Base-by-base conservation (phyloP, 2,329 filamentous ascomycete genomes). In the Chaetomium sp. region DNA sequence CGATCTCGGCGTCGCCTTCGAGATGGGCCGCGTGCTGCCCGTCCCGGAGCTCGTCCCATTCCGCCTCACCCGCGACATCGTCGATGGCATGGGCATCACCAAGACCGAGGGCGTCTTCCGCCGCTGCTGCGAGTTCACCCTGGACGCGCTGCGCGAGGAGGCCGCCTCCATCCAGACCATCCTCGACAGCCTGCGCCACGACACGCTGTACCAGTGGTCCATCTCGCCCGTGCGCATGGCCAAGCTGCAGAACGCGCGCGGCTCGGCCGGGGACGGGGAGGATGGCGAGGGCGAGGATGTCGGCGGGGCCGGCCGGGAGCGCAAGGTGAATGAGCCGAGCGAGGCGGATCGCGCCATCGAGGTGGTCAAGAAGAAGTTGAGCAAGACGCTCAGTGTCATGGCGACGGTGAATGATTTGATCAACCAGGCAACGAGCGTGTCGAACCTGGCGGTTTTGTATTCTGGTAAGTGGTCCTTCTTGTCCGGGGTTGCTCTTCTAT, bases 81-180 rank as follows among this genome's bases (percentile, higher is more conserved):
- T 98, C 5, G 96, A 99, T 74, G 96, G 92, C 29, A 97, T 99
- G 91, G 95, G 95, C 31, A 90, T 96, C 70, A 96, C 92, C 2
- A 92, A 91, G 72, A 96, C 93, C 0, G 96, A 99, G 76, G 95
- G 95, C 3, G 93, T 98, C 0, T 99, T 98, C 80, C 87, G 95
- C 8, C 87, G 96, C n/a, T 98, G 94, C 78, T 99, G 95, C 76
- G 96, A 99, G 75, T 98, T 98, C 75, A 98, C 93, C 0, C 86
- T 99, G 35, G 93, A 97, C 67, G 93, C 96, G 1, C 81, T 99
- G 42, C 89, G 95, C n/a, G 91, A 96, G 72, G 95, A 99, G 75
- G 91, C 91, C 13, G 96, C 97, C 75, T 93, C 90, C 53, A 99
- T 99, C 79, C 98, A 97, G 93, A 98, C 95, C 0, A 93, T 99